These are phyloP conservation scores for Chalciporus sphaerocephalus DNA, from an alignment of 768 basidiomycete species.

Conservation along the genomic window DNA sequence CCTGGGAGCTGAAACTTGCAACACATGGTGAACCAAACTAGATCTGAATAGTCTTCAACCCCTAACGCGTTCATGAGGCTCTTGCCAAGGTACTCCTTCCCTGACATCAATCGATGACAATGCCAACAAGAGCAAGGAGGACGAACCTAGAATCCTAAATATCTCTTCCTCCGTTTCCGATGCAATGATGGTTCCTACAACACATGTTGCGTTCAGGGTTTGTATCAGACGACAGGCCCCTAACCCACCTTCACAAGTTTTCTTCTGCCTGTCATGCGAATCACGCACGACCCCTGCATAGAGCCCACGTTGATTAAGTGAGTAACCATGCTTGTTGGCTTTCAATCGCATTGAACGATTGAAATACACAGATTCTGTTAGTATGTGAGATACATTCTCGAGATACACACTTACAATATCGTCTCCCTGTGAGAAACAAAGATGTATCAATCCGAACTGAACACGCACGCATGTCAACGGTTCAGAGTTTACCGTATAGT, in stretches of 20 bases:
- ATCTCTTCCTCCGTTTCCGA: slow-evolving; percentile 87
- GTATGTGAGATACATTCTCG: not conserved
- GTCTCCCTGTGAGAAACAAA: slow-evolving; percentile 60
- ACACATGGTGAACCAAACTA: too few relatives aligned
- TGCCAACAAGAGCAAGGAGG: not conserved
- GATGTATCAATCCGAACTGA: not conserved
- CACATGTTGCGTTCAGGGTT: not conserved
- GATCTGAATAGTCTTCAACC: slow-evolving; percentile 14
- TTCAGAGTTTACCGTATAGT: slow-evolving; percentile 70
- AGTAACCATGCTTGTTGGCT: slow-evolving; percentile 75
- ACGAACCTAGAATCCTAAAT: slow-evolving; percentile 61
- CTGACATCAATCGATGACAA: not conserved
- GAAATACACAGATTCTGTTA: slow-evolving; percentile 48
- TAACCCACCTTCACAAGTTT: slow-evolving; percentile 50
- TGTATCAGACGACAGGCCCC: too few relatives aligned
- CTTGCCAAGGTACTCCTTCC: slow-evolving; percentile 72
- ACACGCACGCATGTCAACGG: not conserved
- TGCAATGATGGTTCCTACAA: slow-evolving; percentile 61
- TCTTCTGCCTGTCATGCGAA: slow-evolving; percentile 55
- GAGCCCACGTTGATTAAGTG: slow-evolving; percentile 84
- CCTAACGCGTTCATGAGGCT: slow-evolving; percentile 70
- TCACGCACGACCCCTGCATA: slow-evolving; percentile 71
- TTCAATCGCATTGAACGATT: slow-evolving; percentile 86
- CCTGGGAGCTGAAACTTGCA: not conserved
- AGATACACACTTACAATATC: slow-evolving; percentile 62